Base-by-base conservation (phyloP, 2,329 filamentous ascomycete genomes). In the Biscogniauxia mediterranea region DNA sequence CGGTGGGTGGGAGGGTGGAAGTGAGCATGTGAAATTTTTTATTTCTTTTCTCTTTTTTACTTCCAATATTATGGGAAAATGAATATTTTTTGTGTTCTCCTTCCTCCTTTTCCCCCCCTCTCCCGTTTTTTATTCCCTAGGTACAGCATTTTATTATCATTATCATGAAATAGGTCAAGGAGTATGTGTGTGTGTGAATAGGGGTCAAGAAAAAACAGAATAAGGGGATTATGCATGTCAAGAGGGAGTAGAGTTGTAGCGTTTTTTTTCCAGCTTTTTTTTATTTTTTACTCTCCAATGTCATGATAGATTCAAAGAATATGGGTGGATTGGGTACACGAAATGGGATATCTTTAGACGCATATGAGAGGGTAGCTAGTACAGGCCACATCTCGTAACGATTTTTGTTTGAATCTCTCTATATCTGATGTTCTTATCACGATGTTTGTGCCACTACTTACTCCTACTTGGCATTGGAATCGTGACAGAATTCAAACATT, bases 401-500 rank as follows among this genome's bases (percentile, higher is more conserved):
- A 38, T 15, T 15, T 38, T 38, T 32, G 2, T 46, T 46, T 46
- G 17, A n/a, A n/a, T 46, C 15, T n/a, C 38, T 17, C 38, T n/a
- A 46, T n/a, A 46, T 50, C n/a, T n/a, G 13, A 50, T 50, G 17
- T 50, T 19, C 46, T 1, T 50, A 9, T 50, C 20, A 50, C 13
- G 17, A 13, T 32, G 11, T 32, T 32, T 32, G 28, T 32, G 28
- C 28, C 11, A n/a, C 17, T 46, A 11, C 38, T 5, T 46, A 46
- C 38, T 21, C 57, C n/a, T 21, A 57, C n/a, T 60, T 25, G 56
- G 61, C 63, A 49, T 62, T 59, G 59, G 49, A 59, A 65, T 55
- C 17, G 58, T 25, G 61, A 38, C 19, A 55, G 42, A 54, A 51
- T 32, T 9, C 28, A 32, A 32, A 2, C 49, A 61, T 54, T 23